Percentiles rank a stretch among this genome's conserved stretches.
Evolutionary conservation across 2,329 filamentous ascomycete genomes (phyloP).

Genomic region (Pseudogymnoascus sp.): DNA sequence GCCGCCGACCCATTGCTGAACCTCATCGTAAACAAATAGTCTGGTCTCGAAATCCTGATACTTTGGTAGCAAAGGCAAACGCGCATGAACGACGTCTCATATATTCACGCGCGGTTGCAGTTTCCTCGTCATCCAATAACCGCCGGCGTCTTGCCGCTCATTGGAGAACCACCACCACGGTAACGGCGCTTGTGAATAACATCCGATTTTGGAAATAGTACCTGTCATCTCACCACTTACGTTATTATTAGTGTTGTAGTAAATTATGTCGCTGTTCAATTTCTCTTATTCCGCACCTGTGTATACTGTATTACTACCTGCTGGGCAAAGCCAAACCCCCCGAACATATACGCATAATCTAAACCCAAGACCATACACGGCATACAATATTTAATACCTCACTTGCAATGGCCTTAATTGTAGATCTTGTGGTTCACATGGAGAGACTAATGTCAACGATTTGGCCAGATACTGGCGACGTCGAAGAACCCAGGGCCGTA

Average conservation of each 20-base stretch:
- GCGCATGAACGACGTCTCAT: neutral
- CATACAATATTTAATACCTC: no score
- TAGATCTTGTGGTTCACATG: neutral
- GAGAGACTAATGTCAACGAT: conserved; percentile 10
- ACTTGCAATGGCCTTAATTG: conserved; percentile 12
- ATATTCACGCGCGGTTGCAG: neutral
- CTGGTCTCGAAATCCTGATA: neutral
- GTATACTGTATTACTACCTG: neutral
- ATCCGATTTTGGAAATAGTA: neutral
- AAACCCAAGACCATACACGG: neutral
- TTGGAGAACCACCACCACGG: neutral
- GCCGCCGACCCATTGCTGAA: neutral
- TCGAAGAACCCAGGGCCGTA: neutral
- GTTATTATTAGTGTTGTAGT: neutral
- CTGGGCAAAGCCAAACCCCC: neutral
- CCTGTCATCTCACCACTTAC: neutral
- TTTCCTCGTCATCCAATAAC: neutral
- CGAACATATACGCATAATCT: neutral
- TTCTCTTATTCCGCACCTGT: neutral
- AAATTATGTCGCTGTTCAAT: neutral
- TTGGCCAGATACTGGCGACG: conserved; percentile 8
- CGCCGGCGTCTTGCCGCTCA: neutral
- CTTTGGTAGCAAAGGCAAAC: neutral
- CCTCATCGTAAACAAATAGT: neutral
- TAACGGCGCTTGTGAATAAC: neutral